These are phyloP conservation scores for Candida tetrigidarum DNA, from an alignment of 1,139 yeast species.

Conservation along the genomic window DNA sequence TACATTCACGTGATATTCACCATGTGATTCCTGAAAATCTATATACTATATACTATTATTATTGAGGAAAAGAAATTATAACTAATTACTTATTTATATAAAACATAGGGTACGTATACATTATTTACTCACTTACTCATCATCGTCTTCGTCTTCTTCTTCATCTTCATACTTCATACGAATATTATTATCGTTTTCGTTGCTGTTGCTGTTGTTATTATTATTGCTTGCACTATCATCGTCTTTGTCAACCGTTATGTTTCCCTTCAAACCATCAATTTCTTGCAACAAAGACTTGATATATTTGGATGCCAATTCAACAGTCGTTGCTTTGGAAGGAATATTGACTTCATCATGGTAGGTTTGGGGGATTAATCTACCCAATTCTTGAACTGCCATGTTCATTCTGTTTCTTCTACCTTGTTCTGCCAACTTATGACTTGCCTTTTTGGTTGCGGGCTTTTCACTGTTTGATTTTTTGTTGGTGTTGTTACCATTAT, in stretches of 20 bases:
- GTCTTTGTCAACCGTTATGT: background rate
- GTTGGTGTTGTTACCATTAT: conserved; percentile 14
- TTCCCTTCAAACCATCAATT: conserved; percentile 12
- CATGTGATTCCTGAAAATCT: too few relatives aligned
- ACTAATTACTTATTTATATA: too few relatives aligned
- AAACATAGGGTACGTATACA: too few relatives aligned
- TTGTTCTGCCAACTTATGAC: conserved; percentile 94
- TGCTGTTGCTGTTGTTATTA: background rate
- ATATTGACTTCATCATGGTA: conserved; percentile 61
- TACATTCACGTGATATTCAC: background rate
- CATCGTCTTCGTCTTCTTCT: too few relatives aligned
- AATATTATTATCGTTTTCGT: background rate
- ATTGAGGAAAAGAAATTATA: too few relatives aligned
- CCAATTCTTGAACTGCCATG: conserved; percentile 77
- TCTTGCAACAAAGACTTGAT: conserved; percentile 50
- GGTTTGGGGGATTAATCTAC: conserved; percentile 64
- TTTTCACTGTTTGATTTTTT: too few relatives aligned
- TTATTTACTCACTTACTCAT: too few relatives aligned
- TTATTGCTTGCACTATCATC: background rate
- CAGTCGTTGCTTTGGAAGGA: conserved; percentile 93
- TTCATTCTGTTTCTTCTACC: conserved; percentile 95
- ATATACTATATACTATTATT: too few relatives aligned
- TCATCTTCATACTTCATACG: too few relatives aligned
- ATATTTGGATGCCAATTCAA: conserved; percentile 81
- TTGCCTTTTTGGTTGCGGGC: conserved; percentile 62